Evolutionary conservation across 2,329 filamentous ascomycete genomes (phyloP).

Genomic region (Paracoccidioides brasiliensis): DNA sequence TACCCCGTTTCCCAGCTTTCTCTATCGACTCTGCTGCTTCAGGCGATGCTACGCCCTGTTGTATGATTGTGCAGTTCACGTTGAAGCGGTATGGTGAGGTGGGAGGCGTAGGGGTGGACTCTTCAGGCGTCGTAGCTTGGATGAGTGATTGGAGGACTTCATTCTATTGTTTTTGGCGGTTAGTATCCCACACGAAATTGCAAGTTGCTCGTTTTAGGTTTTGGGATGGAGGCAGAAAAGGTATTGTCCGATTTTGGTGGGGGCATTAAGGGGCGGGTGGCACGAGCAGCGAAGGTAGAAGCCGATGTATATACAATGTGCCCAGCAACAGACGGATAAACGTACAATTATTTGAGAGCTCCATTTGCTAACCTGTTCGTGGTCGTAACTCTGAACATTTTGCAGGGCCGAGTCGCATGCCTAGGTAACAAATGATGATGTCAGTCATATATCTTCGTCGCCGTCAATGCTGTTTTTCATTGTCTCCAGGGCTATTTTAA

Average conservation of each 20-base stretch:
- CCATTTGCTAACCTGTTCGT: constrained; percentile 73
- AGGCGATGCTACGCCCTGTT: constrained; percentile 62
- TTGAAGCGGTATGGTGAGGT: constrained; percentile 74
- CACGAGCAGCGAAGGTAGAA: too few relatives aligned
- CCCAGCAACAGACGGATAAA: constrained; percentile 10
- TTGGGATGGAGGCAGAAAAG: constrained; percentile 2
- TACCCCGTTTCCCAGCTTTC: constrained; percentile 64
- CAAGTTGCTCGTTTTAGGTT: not conserved
- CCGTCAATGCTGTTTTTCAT: not conserved
- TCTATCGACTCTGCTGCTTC: constrained; percentile 35
- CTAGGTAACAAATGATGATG: constrained; percentile 33
- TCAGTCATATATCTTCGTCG: constrained; percentile 4
- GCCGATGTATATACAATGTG: not conserved
- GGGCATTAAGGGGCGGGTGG: not conserved
- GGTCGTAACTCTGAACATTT: constrained; percentile 68
- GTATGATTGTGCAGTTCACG: constrained; percentile 96
- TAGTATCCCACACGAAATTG: not conserved
- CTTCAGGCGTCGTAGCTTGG: constrained; percentile 25
- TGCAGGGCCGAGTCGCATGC: constrained; percentile 71
- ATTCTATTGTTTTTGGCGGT: constrained; percentile 18
- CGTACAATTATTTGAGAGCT: constrained; percentile 85
- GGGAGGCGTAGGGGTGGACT: constrained; percentile 22
- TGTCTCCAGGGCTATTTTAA: not conserved
- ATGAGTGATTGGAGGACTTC: constrained; percentile 30
- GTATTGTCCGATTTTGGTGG: not conserved